These are phyloP conservation scores for Crithidia expoeki DNA, from an alignment of 208 protist genomes.

Conservation along the genomic window DNA sequence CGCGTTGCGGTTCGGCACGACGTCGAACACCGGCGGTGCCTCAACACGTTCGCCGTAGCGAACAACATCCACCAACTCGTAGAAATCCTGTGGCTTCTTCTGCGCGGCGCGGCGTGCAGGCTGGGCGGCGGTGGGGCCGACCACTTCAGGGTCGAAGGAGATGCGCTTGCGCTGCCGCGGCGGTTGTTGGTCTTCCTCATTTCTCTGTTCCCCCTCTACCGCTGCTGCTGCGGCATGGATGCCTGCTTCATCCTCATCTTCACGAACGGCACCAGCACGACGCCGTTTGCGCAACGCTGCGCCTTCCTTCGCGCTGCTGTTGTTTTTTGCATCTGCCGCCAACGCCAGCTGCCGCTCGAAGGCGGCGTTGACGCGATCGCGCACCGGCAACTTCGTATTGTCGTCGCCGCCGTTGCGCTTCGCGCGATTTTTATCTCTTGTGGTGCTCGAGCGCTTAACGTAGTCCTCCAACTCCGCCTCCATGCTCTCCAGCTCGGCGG, in stretches of 20 bases:
- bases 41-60: constrained; percentile 86
- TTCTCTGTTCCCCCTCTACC: not conserved
- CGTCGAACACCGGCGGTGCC: constrained; percentile 87
- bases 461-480: constrained; percentile 53
- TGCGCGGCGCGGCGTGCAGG: not conserved
- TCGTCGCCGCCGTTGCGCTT: constrained; percentile 26
- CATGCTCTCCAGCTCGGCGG: constrained; percentile 37
- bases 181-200: not conserved
- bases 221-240: not conserved
- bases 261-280: not conserved
- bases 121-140: constrained; percentile 21
- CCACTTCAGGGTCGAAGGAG: constrained; percentile 46
- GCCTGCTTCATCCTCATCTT: not conserved
- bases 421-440: constrained; percentile 15
- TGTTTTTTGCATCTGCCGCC: not conserved
- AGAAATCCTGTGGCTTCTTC: constrained; percentile 65
- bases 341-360: constrained; percentile 38
- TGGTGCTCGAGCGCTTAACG: constrained; percentile 37
- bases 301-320: not conserved
- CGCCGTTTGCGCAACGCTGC: constrained; percentile 15
- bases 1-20: constrained; percentile 70
- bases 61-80: constrained; percentile 86
- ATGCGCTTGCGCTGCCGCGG: constrained; percentile 53
- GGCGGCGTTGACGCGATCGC: constrained; percentile 37
- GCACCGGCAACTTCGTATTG: not conserved